phyloP scores from a whole-genome alignment of 345 rosid genomes.

The Capsella bursapastoris region DNA sequence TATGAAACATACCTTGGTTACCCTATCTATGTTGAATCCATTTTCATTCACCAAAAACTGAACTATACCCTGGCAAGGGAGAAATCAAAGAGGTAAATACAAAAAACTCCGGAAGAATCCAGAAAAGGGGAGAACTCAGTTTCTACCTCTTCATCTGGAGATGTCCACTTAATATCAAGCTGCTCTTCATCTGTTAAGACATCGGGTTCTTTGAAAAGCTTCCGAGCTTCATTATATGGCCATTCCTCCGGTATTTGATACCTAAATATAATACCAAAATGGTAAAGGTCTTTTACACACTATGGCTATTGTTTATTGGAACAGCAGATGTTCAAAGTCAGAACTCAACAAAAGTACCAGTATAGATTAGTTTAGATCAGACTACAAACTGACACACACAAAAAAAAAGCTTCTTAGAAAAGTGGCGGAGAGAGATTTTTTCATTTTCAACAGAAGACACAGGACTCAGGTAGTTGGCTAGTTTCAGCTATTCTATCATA shows the following conservation, averaged over 20 bases:
- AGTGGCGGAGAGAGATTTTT: too few relatives aligned
- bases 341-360: constrained; percentile 12
- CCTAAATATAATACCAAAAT: constrained; percentile 45
- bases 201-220: constrained; percentile 80
- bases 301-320: constrained; percentile 1
- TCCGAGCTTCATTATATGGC: constrained; percentile 87
- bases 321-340: neutral
- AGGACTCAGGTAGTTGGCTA: constrained; percentile 18
- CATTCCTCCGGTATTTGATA: constrained; percentile 85
- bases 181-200: constrained; percentile 66
- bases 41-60: constrained; percentile 84
- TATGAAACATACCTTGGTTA: constrained; percentile 65
- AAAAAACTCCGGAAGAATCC: neutral
- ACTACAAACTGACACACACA: neutral
- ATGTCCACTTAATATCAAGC: constrained; percentile 76
- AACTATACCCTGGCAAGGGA: constrained; percentile 57
- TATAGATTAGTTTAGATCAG: neutral
- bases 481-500: neutral
- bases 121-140: constrained; percentile 19
- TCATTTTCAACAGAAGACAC: neutral
- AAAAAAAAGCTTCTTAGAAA: neutral
- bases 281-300: neutral
- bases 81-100: neutral
- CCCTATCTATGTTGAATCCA: constrained; percentile 87
- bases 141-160: constrained; percentile 89